Evolutionary conservation across 164 flowering plant species (phyloP), one percentile per base, ranked within the genome.

Genomic region (Sedum album): DNA sequence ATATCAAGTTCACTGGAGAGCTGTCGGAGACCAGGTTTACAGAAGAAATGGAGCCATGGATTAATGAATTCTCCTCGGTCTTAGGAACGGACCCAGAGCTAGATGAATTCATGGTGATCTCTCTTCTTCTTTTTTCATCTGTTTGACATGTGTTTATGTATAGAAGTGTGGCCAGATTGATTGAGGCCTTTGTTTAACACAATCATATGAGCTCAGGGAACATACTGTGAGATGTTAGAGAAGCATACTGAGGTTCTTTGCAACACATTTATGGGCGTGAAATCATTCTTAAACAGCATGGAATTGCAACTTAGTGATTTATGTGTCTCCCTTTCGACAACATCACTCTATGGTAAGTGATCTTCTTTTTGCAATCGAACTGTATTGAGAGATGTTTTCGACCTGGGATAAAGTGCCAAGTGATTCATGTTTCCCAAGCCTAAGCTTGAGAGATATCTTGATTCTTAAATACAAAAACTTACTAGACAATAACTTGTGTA

Each of bases 21-120:
- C 84, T 87, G 2, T 80, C 84, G 69, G 90, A 83, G 71, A 76
- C 82, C n/a, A 38, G 68, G 51, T 28, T 83, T 68, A 63, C 86
- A 15, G 88, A 86, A 2, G 86, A 84, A 70, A 82, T 84, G 70
- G 80, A 76, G 74, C 73, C 76, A 67, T 82, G 80, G 60, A 79
- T 77, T 61, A 79, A 76, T 60, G 30, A 72, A 68, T 9, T 65
- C 30, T 69, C 84, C 31, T 68, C 78, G 26, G 65, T 80, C 1
- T 11, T 23, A 0, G 90, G 83, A 70, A 79, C 78, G 13, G 93
- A 88, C 80, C 93, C 88, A 48, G 84, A 85, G 76, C 89, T 87
- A 57, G 92, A 87, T 66, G 80, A 81, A 49, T 87, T 87, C 81
- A 85, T 87, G 89, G 89, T 75, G 66, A 55, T 68, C 62, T 67